Conservation (phyloP, 1,284 basidiomycete species). For the Papiliotrema laurentii region DNA sequence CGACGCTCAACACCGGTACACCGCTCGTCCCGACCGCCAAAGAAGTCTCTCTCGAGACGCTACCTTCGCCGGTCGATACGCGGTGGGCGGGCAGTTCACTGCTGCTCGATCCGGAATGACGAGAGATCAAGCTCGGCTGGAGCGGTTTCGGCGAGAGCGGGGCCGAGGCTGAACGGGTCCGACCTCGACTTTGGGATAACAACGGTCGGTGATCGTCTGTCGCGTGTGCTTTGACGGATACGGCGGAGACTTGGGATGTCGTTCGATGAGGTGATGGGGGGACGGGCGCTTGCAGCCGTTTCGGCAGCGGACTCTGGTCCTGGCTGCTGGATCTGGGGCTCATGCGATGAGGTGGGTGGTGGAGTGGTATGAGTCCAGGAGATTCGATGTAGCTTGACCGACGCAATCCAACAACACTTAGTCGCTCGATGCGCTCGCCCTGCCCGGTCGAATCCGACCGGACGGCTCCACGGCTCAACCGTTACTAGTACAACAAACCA, state of each 20-base stretch:
- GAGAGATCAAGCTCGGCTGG: too few species aligned
- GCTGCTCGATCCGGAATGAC: background rate
- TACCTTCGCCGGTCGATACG: background rate
- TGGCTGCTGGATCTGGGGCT: background rate
- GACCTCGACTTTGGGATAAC: background rate
- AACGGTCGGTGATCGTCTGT: constrained; percentile 1
- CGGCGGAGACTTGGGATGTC: constrained; percentile 23
- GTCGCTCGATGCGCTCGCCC: too few species aligned
- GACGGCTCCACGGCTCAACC: background rate
- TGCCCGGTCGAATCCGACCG: background rate
- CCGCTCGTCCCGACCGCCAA: background rate
- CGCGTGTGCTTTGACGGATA: constrained; percentile 16
- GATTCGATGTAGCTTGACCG: too few species aligned
- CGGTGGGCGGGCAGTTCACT: background rate
- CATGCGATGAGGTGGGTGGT: background rate
- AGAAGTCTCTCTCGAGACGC: background rate
- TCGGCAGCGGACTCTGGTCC: background rate
- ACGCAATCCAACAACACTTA: too few species aligned
- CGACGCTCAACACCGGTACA: background rate
- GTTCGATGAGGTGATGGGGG: constrained; percentile 20
- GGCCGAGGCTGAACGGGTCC: background rate
- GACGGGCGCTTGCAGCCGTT: background rate
- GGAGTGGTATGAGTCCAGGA: background rate
- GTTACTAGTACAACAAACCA: too few species aligned
- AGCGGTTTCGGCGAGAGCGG: too few species aligned